Evolutionary conservation across 2,329 filamentous ascomycete genomes (phyloP), one percentile per base, ranked within the genome.

Genomic region (Xylariaceae sp.): DNA sequence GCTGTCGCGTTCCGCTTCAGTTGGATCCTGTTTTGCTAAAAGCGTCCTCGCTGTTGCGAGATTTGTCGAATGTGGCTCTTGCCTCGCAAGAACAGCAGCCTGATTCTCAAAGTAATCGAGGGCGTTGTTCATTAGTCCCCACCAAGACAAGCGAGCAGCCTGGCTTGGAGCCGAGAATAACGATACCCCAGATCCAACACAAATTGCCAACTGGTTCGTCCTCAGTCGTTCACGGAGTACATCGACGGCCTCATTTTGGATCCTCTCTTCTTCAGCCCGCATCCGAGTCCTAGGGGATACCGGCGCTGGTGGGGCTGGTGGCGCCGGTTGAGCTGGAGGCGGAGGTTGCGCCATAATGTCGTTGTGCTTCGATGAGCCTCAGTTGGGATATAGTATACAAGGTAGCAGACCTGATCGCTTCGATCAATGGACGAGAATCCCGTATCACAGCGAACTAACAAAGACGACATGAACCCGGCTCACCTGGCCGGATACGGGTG

Each of bases 51-150:
- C 27, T 44, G 31, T 45, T 9, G 2, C 30, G 19, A 41, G 19
- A 36, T 51, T 22, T 14, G 22, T 18, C 15, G 31, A n/a, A 46
- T 51, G 32, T 15, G 33, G 9, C 33, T 43, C 18, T 9, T 47
- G 19, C 33, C n/a, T 9, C 4, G 39, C 38, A 3, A 50, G 31
- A 6, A 22, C 11, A 6, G 38, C 27, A 2, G 47, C 53, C 31
- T 53, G 53, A n/a, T 53, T 44, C 10, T 55, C 48, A 33, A 50
- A 43, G 12, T 48, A 57, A 18, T 55, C 53, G 12, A 57, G 31
- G 11, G 42, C 50, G 17, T 49, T 49, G 27, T 30, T n/a, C 12
- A 52, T 47, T 6, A 53, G 47, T 32, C 55, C 52, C 32, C 11
- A 38, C 55, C 55, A 57, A 9, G 48, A 50, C n/a, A 55, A 45